These are phyloP conservation scores for Pyrus hybrid DNA, from an alignment of 331 rosid genomes.

Conservation along the genomic window DNA sequence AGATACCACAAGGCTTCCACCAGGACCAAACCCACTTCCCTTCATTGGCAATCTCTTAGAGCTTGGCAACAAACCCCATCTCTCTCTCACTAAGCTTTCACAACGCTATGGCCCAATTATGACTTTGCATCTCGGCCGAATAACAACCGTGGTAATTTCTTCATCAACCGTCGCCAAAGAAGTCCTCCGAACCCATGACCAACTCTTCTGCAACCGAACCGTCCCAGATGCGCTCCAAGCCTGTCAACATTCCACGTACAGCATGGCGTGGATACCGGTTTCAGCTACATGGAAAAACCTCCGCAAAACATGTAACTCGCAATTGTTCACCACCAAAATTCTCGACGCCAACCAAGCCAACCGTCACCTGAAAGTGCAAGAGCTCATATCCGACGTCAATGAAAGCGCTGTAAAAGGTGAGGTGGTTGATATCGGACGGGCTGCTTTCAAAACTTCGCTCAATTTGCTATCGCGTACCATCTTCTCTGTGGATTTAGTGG, in stretches of 20 bases:
- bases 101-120: too few relatives aligned
- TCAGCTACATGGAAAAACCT: constrained; percentile 34
- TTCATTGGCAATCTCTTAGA: constrained; percentile 30
- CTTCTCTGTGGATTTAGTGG: constrained; percentile 9
- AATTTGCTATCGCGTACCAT: constrained; percentile 10
- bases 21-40: constrained; percentile 42
- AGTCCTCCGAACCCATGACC: constrained; percentile 35
- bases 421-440: background rate
- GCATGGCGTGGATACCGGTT: constrained; percentile 29
- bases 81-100: background rate
- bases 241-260: constrained; percentile 10
- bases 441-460: background rate
- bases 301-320: constrained; percentile 25
- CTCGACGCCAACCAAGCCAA: constrained; percentile 21
- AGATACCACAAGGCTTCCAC: constrained; percentile 14
- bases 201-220: constrained; percentile 25
- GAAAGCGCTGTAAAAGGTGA: background rate
- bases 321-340: constrained; percentile 25
- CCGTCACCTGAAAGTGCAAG: background rate
- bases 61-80: constrained; percentile 33
- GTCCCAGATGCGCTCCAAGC: constrained; percentile 18
- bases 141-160: constrained; percentile 22
- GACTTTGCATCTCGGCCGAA: too few relatives aligned
- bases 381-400: background rate
- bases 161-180: constrained; percentile 32